A percentile compares a stretch with the other conserved stretches of the same genome.
These are phyloP conservation scores for Pontederia paniculata DNA, from an alignment of 176 grass and related monocot species.

Conservation along the genomic window DNA sequence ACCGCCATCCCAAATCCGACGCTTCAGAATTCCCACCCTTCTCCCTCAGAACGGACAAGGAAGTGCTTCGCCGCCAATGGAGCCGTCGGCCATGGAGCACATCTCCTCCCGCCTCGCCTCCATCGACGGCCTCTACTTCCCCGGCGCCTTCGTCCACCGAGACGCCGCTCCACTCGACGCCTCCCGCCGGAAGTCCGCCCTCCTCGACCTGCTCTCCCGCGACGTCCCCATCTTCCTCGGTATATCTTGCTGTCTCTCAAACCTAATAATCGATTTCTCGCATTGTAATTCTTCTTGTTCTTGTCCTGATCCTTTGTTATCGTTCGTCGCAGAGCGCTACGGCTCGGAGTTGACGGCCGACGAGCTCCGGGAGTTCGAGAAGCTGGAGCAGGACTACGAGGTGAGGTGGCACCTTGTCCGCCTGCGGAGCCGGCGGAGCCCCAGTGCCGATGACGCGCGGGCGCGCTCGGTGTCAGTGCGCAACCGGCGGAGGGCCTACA, in stretches of 20 bases:
- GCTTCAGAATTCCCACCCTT: background rate
- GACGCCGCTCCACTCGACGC: conserved; percentile 12
- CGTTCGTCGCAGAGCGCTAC: conserved; percentile 44
- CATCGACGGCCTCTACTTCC: conserved; percentile 77
- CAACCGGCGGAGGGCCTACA: conserved; percentile 69
- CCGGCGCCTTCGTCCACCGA: conserved; percentile 40
- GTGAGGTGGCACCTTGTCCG: conserved; percentile 71
- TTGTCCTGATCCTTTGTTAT: background rate
- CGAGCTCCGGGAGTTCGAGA: conserved; percentile 59
- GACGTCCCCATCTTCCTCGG: conserved; percentile 82
- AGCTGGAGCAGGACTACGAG: conserved; percentile 57
- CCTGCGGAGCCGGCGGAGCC: conserved; percentile 17
- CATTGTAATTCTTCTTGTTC: background rate
- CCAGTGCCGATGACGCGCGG: conserved; percentile 6
- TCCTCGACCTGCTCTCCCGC: conserved; percentile 57
- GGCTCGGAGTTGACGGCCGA: conserved; percentile 29
- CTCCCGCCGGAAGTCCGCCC: conserved; percentile 24
- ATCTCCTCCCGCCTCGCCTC: conserved; percentile 63
- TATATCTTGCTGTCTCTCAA: background rate
- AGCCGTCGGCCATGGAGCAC: conserved; percentile 48
- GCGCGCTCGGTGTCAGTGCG: conserved; percentile 33
- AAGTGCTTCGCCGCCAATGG: conserved; percentile 26
- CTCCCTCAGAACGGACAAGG: background rate
- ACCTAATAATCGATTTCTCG: background rate
- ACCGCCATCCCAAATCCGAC: no score